Evolutionary conservation across 768 basidiomycete genomes (phyloP).

Genomic region (Russula lepida): DNA sequence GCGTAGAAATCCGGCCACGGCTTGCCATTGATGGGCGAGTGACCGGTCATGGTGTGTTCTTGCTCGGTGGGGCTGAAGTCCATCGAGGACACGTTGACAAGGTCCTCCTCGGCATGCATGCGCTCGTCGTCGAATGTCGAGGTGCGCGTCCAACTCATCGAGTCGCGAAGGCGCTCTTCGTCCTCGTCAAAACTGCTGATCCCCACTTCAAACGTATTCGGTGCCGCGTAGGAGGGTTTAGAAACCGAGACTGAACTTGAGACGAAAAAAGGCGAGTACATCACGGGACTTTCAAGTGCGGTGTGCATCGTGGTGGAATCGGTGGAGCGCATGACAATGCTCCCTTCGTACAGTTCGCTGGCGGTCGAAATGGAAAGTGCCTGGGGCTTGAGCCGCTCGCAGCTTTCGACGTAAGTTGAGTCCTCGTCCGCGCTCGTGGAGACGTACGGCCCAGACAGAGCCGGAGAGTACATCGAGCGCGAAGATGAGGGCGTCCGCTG

Average conservation of each 20-base stretch:
- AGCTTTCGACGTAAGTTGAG: constrained; percentile 12
- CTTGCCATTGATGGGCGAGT: constrained; percentile 9
- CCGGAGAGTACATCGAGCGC: constrained; percentile 21
- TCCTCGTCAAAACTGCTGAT: constrained; percentile 20
- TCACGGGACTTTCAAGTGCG: constrained; percentile 17
- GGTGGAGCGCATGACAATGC: constrained; percentile 18
- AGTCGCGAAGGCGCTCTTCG: constrained; percentile 17
- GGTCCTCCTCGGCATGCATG: constrained; percentile 6
- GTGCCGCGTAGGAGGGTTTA: constrained; percentile 16
- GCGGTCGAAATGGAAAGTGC: constrained; percentile 13
- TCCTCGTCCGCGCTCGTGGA: constrained; percentile 16
- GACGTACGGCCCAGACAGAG: constrained; percentile 17
- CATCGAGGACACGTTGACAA: constrained; percentile 15
- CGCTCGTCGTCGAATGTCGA: constrained; percentile 13
- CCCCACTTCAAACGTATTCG: constrained; percentile 18
- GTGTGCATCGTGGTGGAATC: constrained; percentile 22
- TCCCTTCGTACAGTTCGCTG: constrained; percentile 14
- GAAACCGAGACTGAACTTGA: constrained; percentile 13
- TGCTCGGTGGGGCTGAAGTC: constrained; percentile 18
- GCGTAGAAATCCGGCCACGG: constrained; percentile 13
- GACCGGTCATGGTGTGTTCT: constrained; percentile 14
- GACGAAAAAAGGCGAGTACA: constrained; percentile 15
- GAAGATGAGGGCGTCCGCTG: constrained; percentile 20
- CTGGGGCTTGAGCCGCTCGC: constrained; percentile 5
- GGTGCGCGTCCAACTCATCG: constrained; percentile 21